These are phyloP conservation scores for Colletotrichum sp. DNA, from an alignment of 2,329 filamentous ascomycete species.

Conservation along the genomic window DNA sequence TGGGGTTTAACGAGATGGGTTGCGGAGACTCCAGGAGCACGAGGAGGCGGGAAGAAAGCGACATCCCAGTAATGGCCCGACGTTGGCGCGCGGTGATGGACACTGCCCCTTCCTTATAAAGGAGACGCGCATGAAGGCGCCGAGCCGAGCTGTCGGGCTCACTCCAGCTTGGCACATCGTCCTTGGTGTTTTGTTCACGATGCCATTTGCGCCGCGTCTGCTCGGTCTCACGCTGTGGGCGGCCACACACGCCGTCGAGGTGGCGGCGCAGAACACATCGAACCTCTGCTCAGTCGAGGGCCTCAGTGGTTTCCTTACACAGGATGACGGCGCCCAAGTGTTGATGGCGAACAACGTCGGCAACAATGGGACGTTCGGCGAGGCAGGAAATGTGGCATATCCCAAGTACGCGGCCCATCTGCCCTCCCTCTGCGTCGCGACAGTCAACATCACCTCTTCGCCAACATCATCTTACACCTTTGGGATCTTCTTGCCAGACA, in stretches of 20 bases:
- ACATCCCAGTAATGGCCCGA: background rate
- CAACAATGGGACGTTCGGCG: conserved; percentile 23
- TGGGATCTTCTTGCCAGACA: conserved; percentile 33
- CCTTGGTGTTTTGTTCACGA: background rate
- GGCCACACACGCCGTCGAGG: background rate
- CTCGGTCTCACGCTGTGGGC: background rate
- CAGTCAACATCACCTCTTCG: conserved; percentile 28
- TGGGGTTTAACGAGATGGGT: background rate
- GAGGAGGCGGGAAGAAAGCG: background rate
- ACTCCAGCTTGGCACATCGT: background rate
- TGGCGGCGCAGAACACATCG: background rate
- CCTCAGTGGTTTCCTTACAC: background rate
- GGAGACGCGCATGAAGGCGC: background rate
- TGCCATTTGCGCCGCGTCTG: background rate
- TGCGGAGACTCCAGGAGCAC: background rate
- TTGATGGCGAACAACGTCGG: background rate
- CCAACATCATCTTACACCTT: conserved; percentile 31
- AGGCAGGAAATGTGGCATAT: conserved; percentile 26
- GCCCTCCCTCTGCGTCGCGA: conserved; percentile 34
- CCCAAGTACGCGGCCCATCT: conserved; percentile 30
- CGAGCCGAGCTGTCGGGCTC: background rate
- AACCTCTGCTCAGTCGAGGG: background rate
- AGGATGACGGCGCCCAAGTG: background rate
- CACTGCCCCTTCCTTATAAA: background rate
- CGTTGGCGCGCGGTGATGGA: background rate